Conservation (phyloP, 2,329 filamentous ascomycete genomes). For the Graphilbum sp. region DNA sequence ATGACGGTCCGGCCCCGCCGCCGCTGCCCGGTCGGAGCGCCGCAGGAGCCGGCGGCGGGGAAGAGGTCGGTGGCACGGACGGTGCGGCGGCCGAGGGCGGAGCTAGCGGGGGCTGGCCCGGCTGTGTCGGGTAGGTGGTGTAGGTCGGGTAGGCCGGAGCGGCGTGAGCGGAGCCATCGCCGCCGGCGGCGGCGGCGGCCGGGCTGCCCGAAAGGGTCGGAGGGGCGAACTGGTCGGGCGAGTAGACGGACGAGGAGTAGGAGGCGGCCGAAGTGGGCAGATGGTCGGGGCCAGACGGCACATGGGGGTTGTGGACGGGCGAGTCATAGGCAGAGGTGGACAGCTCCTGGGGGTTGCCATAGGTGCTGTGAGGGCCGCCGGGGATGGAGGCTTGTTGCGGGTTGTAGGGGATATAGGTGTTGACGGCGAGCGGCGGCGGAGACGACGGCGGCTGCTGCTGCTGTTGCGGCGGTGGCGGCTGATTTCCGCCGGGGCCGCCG, state of each 20-base stretch:
- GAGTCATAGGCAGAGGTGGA: slow-evolving; percentile 66
- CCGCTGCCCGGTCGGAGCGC: slow-evolving; percentile 25
- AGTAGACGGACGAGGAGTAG: slow-evolving; percentile 30
- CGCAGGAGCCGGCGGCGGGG: slow-evolving; percentile 13
- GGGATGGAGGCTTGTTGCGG: slow-evolving; percentile 21
- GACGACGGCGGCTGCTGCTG: slow-evolving; percentile 30
- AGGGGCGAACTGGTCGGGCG: slow-evolving; percentile 27
- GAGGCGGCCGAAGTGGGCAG: slow-evolving; percentile 22
- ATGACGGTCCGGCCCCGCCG: slow-evolving; percentile 8
- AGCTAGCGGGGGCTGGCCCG: slow-evolving; percentile 13
- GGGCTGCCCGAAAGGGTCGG: slow-evolving; percentile 13
- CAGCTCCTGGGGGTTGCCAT: slow-evolving; percentile 59
- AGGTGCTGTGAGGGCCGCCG: slow-evolving; percentile 47
- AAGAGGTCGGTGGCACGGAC: slow-evolving; percentile 12
- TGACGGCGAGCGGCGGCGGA: slow-evolving; percentile 25
- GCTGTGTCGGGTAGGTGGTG: slow-evolving; percentile 16
- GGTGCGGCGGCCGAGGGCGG: slow-evolving; percentile 14
- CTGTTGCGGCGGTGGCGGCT: slow-evolving; percentile 31
- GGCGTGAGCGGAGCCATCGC: slow-evolving; percentile 13
- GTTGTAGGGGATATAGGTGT: slow-evolving; percentile 30
- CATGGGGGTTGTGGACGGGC: slow-evolving; percentile 44
- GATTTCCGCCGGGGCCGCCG: slow-evolving; percentile 7
- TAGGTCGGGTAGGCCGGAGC: slow-evolving; percentile 20
- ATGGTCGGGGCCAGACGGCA: slow-evolving; percentile 19
- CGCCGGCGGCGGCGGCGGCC: slow-evolving; percentile 9